Evolutionary conservation across 148 eudicot species (phyloP).

Genomic region (Rhododendron ferrugineum): DNA sequence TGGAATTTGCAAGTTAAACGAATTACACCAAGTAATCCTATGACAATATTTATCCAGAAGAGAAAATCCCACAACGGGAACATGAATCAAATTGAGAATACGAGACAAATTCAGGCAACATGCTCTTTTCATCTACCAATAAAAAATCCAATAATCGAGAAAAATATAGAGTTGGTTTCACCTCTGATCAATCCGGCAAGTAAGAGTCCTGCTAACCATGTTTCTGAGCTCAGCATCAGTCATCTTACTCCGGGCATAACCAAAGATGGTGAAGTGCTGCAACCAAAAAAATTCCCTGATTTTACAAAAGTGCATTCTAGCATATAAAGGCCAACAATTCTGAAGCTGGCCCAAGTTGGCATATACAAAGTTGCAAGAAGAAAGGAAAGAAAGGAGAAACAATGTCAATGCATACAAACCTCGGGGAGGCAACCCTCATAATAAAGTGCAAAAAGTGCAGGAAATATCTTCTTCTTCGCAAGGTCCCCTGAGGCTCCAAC

Average conservation of each 20-base stretch:
- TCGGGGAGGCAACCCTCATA: slow-evolving; percentile 87
- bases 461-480: slow-evolving; percentile 97
- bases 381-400: slow-evolving; percentile 3
- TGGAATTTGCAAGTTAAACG: neutral
- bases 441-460: slow-evolving; percentile 97
- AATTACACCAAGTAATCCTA: neutral
- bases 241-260: slow-evolving; percentile 99
- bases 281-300: slow-evolving; percentile 12
- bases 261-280: slow-evolving; percentile 93
- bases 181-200: slow-evolving; percentile 98
- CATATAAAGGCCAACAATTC: neutral
- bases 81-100: neutral
- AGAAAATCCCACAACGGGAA: neutral
- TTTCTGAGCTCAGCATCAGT: slow-evolving; percentile 82
- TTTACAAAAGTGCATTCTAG: neutral
- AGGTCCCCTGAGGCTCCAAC: slow-evolving; percentile 99
- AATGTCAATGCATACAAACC: slow-evolving; percentile 36
- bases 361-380: neutral
- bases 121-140: neutral
- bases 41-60: neutral
- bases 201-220: slow-evolving; percentile 94
- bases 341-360: neutral
- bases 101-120: neutral
- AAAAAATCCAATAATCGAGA: slow-evolving; percentile 1
- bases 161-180: slow-evolving; percentile 14